Evolutionary conservation across 2,329 filamentous ascomycete genomes (phyloP).

Genomic region (Clonostachys solani): DNA sequence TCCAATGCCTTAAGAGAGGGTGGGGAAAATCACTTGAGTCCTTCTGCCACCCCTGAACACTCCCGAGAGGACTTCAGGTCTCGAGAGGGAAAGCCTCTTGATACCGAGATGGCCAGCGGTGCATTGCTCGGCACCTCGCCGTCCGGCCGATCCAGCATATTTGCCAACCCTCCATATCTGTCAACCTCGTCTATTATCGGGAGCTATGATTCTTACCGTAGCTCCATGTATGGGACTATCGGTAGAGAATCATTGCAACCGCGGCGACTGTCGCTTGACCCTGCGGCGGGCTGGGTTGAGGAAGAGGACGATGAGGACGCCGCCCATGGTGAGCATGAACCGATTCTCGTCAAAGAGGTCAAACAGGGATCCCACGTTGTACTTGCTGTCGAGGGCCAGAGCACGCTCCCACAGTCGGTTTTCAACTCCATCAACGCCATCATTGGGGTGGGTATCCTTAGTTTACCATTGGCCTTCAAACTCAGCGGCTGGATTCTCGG

Average conservation of each 20-base stretch:
- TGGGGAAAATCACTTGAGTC: background rate
- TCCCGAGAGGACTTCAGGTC: slow-evolving; percentile 28
- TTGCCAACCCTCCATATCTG: slow-evolving; percentile 55
- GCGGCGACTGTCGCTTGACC: slow-evolving; percentile 40
- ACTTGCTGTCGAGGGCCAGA: slow-evolving; percentile 83
- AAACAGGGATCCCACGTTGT: slow-evolving; percentile 85
- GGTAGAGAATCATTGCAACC: slow-evolving; percentile 23
- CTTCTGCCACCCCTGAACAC: slow-evolving; percentile 5
- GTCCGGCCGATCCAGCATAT: slow-evolving; percentile 37
- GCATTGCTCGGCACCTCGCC: slow-evolving; percentile 17
- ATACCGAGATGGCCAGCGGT: slow-evolving; percentile 32
- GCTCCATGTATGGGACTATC: slow-evolving; percentile 49
- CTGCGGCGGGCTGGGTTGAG: slow-evolving; percentile 16
- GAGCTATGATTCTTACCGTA: slow-evolving; percentile 58
- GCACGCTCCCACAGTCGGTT: slow-evolving; percentile 90
- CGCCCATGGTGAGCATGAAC: slow-evolving; percentile 59
- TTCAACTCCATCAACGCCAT: slow-evolving; percentile 96
- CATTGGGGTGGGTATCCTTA: slow-evolving; percentile 85
- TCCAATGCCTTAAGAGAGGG: background rate
- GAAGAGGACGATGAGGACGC: slow-evolving; percentile 17
- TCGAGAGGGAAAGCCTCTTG: slow-evolving; percentile 42
- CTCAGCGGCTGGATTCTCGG: slow-evolving; percentile 89
- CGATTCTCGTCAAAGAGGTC: slow-evolving; percentile 82
- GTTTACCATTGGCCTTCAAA: slow-evolving; percentile 80
- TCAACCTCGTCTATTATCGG: slow-evolving; percentile 66